These are phyloP conservation scores for Tympanopsis confertula DNA, from an alignment of 2,329 filamentous ascomycete species.

Conservation along the genomic window DNA sequence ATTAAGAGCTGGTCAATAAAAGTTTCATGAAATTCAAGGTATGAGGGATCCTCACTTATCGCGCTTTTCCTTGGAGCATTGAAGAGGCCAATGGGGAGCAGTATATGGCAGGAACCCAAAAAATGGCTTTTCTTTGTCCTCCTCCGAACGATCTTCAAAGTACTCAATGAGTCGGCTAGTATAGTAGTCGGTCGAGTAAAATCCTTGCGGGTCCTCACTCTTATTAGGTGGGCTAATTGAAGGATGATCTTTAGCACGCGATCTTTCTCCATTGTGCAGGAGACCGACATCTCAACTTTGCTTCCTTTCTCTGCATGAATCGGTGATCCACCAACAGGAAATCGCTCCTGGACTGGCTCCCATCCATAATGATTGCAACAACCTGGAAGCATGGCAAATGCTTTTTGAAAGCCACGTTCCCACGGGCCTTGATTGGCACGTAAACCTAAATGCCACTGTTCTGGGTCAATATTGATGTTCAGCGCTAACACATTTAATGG, in stretches of 20 bases:
- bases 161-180: constrained; percentile 14
- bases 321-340: constrained; percentile 6
- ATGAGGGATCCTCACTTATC: constrained; percentile 4
- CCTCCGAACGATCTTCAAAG: constrained; percentile 7
- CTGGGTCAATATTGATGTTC: too few relatives aligned
- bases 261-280: too few relatives aligned
- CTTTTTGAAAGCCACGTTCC: constrained; percentile 15
- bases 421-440: constrained; percentile 12
- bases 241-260: too few relatives aligned
- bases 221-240: constrained; percentile 6
- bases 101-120: constrained; percentile 16
- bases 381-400: constrained; percentile 15
- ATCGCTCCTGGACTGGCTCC: constrained; percentile 14
- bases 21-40: not conserved
- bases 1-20: too few relatives aligned
- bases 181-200: constrained; percentile 18
- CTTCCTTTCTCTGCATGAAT: constrained; percentile 10
- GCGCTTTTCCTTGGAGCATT: constrained; percentile 12
- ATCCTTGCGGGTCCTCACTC: constrained; percentile 10
- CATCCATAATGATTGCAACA: constrained; percentile 20
- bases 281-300: constrained; percentile 4
- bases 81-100: constrained; percentile 16
- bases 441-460: constrained; percentile 19
- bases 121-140: constrained; percentile 12
- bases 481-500: too few relatives aligned